Percentiles rank a stretch among this genome's conserved stretches.
Evolutionary conservation across 1,284 basidiomycete species (phyloP).

Genomic region (Ustilago cynodontis): DNA sequence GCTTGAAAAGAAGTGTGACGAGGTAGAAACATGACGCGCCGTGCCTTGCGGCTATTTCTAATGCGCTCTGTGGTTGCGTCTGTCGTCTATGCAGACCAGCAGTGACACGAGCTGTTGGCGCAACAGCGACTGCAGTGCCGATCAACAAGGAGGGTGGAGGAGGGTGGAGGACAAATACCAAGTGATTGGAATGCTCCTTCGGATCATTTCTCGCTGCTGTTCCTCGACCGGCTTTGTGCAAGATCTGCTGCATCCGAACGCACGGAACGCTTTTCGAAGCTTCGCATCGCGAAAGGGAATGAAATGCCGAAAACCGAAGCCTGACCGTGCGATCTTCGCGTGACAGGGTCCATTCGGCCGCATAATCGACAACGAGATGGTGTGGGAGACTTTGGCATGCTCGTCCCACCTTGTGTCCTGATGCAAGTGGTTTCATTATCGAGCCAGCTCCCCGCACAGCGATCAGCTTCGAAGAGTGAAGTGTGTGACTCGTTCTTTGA

Average conservation of each 20-base stretch:
- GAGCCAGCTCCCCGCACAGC: background rate
- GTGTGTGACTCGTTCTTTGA: background rate
- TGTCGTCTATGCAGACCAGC: background rate
- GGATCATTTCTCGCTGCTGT: no score
- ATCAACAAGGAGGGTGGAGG: background rate
- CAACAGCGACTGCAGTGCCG: no score
- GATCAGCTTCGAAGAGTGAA: background rate
- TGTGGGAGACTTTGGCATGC: no score
- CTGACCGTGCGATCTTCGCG: slow-evolving; percentile 11
- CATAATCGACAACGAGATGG: background rate
- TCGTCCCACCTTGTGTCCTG: no score
- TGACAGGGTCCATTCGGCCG: slow-evolving; percentile 15
- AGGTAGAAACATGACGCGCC: slow-evolving; percentile 22
- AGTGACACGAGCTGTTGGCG: background rate
- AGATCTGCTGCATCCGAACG: slow-evolving; percentile 1
- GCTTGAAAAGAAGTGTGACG: slow-evolving; percentile 24
- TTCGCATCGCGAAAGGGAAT: slow-evolving; percentile 6
- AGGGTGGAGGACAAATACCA: background rate
- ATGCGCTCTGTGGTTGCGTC: background rate
- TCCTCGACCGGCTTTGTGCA: slow-evolving; percentile 1
- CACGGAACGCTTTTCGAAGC: background rate
- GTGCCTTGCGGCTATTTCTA: background rate
- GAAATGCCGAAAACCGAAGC: slow-evolving; percentile 6
- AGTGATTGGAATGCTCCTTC: background rate
- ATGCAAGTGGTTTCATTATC: background rate